Evolutionary conservation across 2,329 filamentous ascomycete species (phyloP), one percentile per base, ranked within the genome.

Genomic region (Fusarium azukiicola): DNA sequence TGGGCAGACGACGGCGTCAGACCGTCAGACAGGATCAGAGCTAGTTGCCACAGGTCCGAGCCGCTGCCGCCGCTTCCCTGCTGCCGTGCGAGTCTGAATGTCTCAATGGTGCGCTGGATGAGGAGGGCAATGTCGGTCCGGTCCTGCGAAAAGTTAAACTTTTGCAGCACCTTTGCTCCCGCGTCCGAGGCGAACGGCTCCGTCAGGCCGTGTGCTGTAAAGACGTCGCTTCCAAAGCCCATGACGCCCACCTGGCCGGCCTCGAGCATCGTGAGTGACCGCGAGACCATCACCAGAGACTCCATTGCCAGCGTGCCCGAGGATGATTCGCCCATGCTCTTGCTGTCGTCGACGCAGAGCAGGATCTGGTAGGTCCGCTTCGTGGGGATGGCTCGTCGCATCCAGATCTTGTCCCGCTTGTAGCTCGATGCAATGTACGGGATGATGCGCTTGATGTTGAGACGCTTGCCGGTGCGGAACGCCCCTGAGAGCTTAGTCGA

Each of bases 401-500:
- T 98, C 98, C 98, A 99, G 88, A 99, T 99, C 91, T 99, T 99
- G 92, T 99, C 98, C 75, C 98, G 96, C 91, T 99, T 99, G 92
- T 99, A 99, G 85, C 96, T 95, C 1, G 97, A 99, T 2, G 98
- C 98, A 82, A 99, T 99, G 89, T 99, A 99, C 0, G 98, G 98
- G 83, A 99, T 99, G 88, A 99, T 99, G 81, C 97, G 96, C 88
- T 99, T 99, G 90, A 99, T 98, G 88, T 99, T 99, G 82, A 99
- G 96, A 1, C 98, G 95, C 87, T 99, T 99, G 78, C 98, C 98
- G 0, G 98, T 99, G 81, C 98, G 96, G 92, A 98, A 99, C 81
- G 98, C 97, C 56, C 98, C 98, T 4, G 97, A 97, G 77, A 99
- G 96, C 85, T 99, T 99, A 49, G 98, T 99, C 2, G 97, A 97